Percentiles rank a stretch among this genome's conserved stretches.
Evolutionary conservation across 2,329 filamentous ascomycete genomes (phyloP).

Genomic region (Dothideomycetes sp.): DNA sequence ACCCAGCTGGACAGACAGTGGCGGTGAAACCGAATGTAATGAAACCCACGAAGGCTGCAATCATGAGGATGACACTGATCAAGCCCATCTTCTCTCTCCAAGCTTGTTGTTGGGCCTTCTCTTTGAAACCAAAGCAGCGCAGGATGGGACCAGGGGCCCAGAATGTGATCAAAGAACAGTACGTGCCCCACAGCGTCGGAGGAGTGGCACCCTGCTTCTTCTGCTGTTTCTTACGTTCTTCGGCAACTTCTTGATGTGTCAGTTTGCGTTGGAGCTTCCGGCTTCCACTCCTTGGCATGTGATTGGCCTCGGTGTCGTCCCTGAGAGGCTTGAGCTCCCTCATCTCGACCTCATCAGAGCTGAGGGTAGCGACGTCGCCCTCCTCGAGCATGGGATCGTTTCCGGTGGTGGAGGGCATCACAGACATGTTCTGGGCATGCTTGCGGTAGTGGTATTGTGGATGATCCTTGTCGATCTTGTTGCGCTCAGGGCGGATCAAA

Average conservation of each 20-base stretch:
- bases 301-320: conserved; percentile 30
- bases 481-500: conserved; percentile 79
- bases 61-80: conserved; percentile 81
- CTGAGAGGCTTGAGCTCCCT: conserved; percentile 36
- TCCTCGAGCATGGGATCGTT: conserved; percentile 77
- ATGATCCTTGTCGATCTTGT: conserved; percentile 74
- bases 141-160: conserved; percentile 85
- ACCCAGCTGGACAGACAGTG: conserved; percentile 68
- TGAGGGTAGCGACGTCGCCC: conserved; percentile 40
- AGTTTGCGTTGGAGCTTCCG: conserved; percentile 42
- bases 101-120: conserved; percentile 78
- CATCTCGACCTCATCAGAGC: conserved; percentile 54
- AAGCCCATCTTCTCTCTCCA: conserved; percentile 98
- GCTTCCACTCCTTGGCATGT: conserved; percentile 16
- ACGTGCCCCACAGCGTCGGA: conserved; percentile 87
- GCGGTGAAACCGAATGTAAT: conserved; percentile 93
- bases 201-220: conserved; percentile 61
- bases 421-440: conserved; percentile 87
- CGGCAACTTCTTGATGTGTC: conserved; percentile 47
- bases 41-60: conserved; percentile 86
- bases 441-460: conserved; percentile 94
- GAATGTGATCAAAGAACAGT: conserved; percentile 88
- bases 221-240: conserved; percentile 45
- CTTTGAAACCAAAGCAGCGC: conserved; percentile 73
- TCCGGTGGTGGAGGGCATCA: conserved; percentile 82